Percentiles rank a stretch among this genome's conserved stretches.
Conservation (phyloP, 164 flowering plant genomes). For the Vitis cinerea region DNA sequence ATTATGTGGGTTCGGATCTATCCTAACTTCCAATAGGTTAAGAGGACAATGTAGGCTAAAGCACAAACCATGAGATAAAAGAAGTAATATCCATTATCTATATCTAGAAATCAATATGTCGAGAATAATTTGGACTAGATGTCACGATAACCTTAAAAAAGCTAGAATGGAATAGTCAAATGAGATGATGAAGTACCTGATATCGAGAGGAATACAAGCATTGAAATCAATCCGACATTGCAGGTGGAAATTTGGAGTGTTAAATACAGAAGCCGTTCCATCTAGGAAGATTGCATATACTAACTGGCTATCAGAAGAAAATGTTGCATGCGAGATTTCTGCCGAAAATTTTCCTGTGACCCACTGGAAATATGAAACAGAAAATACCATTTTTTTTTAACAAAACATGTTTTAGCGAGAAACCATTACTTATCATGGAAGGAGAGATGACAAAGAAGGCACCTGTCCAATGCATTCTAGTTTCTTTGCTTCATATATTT, state of each 20-base stretch:
- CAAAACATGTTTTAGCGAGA: background rate
- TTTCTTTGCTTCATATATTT: slow-evolving; percentile 25
- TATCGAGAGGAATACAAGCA: slow-evolving; percentile 14
- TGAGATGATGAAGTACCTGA: slow-evolving; percentile 19
- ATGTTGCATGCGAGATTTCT: slow-evolving; percentile 32
- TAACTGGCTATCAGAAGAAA: slow-evolving; percentile 33
- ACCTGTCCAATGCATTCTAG: slow-evolving; percentile 23
- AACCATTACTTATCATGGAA: background rate
- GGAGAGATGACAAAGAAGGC: background rate
- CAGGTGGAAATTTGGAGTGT: slow-evolving; percentile 21
- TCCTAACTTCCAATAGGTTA: too few relatives aligned
- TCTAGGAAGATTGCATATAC: slow-evolving; percentile 33
- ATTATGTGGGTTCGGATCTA: background rate
- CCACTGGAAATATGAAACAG: slow-evolving; percentile 26
- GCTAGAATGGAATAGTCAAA: too few relatives aligned
- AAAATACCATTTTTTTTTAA: background rate
- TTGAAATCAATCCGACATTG: slow-evolving; percentile 23
- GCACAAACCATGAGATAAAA: too few relatives aligned
- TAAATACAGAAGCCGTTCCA: slow-evolving; percentile 23
- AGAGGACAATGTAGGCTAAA: background rate
- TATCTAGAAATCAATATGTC: too few relatives aligned
- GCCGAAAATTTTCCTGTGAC: slow-evolving; percentile 11
- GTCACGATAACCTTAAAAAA: too few relatives aligned
- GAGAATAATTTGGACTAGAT: too few relatives aligned
- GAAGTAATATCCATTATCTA: too few relatives aligned